A percentile compares a stretch with the other conserved stretches of the same genome.
phyloP scores from a whole-genome alignment of 2,329 filamentous ascomycete species.

The Podosphaera fusca region DNA sequence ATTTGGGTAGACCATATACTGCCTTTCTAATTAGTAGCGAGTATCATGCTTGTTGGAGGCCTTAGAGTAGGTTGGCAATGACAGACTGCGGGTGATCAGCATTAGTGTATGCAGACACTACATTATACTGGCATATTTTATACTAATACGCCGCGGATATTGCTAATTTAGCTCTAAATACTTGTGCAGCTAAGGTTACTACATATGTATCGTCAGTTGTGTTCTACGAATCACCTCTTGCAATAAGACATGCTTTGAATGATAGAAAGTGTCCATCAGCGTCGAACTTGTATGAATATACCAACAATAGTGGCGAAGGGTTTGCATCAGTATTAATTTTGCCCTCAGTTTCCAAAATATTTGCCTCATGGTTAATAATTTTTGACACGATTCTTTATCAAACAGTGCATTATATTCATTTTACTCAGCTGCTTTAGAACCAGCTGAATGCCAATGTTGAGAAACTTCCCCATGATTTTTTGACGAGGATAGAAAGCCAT shows the following conservation, averaged over 20 bases:
- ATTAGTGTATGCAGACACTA: background rate
- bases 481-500: no score
- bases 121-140: background rate
- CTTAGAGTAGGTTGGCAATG: background rate
- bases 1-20: background rate
- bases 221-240: constrained; percentile 7
- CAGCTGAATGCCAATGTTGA: no score
- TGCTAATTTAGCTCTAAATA: background rate
- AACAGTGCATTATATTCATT: background rate
- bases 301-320: constrained; percentile 5
- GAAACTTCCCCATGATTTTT: no score
- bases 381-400: background rate
- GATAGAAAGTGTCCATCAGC: constrained; percentile 9
- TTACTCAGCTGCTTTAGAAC: no score
- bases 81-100: background rate
- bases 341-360: background rate
- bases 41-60: background rate
- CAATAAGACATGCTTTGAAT: constrained; percentile 9
- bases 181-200: background rate
- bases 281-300: constrained; percentile 13
- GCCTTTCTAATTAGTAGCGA: background rate
- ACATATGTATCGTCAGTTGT: constrained; percentile 1
- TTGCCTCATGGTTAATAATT: background rate
- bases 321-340: background rate
- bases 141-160: background rate